Base-by-base conservation (phyloP, 2,329 filamentous ascomycete genomes). In the Ophiostoma populinum region DNA sequence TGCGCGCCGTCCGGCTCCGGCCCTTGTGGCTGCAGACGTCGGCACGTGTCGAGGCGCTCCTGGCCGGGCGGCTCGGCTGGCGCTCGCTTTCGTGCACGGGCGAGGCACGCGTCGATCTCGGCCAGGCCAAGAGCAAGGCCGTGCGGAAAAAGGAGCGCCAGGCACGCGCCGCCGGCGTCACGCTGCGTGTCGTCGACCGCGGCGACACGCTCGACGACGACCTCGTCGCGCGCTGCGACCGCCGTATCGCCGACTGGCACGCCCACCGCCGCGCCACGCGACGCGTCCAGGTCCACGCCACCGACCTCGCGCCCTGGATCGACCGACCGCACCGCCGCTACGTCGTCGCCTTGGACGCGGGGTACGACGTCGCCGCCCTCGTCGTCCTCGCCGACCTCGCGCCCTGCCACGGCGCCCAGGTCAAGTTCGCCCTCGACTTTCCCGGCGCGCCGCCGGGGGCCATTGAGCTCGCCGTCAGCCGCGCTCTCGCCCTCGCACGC, bases 391-490 rank as follows among this genome's bases (percentile, higher is more conserved):
- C 80, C 35, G 80, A 83, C 53, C 70, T 94, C 19, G 71, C 79
- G 4, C 81, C 83, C 2, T 63, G 70, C 24, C 72, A 92, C 51
- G 86, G 86, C 36, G 92, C 83, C 73, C 86, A 94, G 60, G 77
- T 93, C 51, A 94, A 94, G 61, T 93, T 90, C 63, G 80, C 80
- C n/a, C 72, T 94, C 36, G 83, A 94, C 55, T 93, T 94, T 64
- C 86, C 85, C 0, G 73, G 71, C 18, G 71, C 85, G 1, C 80
- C 86, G n/a, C 81, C 73, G 29, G 86, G 86, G 31, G 77, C 80
- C 22, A 93, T 93, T 43, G 86, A 94, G 58, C 68, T 77, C 26
- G 69, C 90, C 26, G 79, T 92, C 46, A 72, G 79, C 24, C 68
- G 77, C 49, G 71, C 78, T 1, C 65, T 92, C 40, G 49, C 54